Evolutionary conservation across 2,329 filamentous ascomycete genomes (phyloP).

Genomic region (Aaosphaeria pasadenensis): DNA sequence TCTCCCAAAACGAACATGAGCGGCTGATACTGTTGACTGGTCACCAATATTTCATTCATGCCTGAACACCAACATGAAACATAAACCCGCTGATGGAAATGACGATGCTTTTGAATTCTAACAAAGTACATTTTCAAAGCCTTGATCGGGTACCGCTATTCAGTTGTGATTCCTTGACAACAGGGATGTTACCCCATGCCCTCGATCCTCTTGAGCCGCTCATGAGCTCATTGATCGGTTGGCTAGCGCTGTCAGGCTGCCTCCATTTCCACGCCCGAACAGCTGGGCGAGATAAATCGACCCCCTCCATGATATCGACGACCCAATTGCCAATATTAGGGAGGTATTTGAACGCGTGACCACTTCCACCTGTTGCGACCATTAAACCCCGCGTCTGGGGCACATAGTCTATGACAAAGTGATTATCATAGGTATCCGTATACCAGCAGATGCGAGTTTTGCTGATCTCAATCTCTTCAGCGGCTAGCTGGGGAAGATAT

Average conservation of each 20-base stretch:
- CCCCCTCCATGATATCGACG: constrained; percentile 20
- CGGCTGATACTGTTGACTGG: too few species aligned
- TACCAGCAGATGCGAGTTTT: constrained; percentile 10
- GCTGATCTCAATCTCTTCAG: constrained; percentile 15
- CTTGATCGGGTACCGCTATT: too few species aligned
- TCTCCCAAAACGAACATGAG: too few species aligned
- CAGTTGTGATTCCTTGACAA: too few species aligned
- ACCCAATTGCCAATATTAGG: constrained; percentile 25
- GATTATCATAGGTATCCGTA: constrained; percentile 21
- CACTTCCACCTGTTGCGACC: constrained; percentile 27
- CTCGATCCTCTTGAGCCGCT: constrained; percentile 2
- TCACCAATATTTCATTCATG: too few species aligned
- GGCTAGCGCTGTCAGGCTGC: not conserved
- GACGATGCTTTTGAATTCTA: too few species aligned
- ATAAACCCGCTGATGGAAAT: too few species aligned
- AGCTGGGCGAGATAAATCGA: constrained; percentile 5
- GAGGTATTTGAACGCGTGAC: constrained; percentile 32
- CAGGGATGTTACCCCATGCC: constrained; percentile 3
- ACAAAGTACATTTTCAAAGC: too few species aligned
- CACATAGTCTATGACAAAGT: constrained; percentile 22
- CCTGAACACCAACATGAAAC: too few species aligned
- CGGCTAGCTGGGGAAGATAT: constrained; percentile 44
- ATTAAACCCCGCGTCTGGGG: constrained; percentile 15
- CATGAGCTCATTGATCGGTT: constrained; percentile 3
- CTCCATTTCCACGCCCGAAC: constrained; percentile 13